Percentiles rank a stretch among this genome's conserved stretches.
Evolutionary conservation across 2,329 filamentous ascomycete species (phyloP).

Genomic region (Neonectria neomacrospora): DNA sequence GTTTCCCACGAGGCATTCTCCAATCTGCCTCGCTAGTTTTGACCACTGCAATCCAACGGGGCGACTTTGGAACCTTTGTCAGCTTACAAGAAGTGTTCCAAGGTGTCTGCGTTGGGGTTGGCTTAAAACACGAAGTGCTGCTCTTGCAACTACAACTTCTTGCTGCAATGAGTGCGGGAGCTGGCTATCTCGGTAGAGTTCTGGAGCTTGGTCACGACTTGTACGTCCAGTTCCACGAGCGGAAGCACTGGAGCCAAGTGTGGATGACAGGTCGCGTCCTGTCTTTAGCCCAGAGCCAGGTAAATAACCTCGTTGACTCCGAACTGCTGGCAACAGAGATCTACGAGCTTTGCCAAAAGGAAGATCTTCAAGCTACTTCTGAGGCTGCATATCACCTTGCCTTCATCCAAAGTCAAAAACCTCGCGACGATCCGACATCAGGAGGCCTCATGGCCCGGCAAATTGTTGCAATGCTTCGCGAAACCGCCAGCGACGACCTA

Average conservation of each 20-base stretch:
- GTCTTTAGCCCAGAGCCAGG: background rate
- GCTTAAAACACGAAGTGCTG: background rate
- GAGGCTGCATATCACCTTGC: background rate
- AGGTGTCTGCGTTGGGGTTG: background rate
- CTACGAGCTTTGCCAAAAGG: background rate
- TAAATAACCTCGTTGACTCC: background rate
- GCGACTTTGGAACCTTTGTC: background rate
- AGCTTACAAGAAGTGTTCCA: background rate
- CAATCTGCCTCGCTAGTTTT: background rate
- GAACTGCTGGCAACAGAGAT: background rate
- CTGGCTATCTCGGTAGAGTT: background rate
- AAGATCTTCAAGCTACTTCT: background rate
- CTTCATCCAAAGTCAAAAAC: background rate
- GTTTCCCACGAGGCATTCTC: background rate
- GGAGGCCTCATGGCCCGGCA: background rate
- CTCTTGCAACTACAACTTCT: background rate
- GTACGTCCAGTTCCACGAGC: background rate
- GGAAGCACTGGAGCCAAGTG: background rate
- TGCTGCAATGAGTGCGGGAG: background rate
- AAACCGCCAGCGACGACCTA: background rate
- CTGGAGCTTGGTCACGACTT: background rate
- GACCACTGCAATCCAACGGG: background rate
- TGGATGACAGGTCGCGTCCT: background rate
- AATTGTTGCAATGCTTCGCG: background rate
- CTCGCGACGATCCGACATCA: background rate